Percentiles rank a stretch among this genome's conserved stretches.
These are phyloP conservation scores for Clonostachys rhizophaga DNA, from an alignment of 2,329 filamentous ascomycete genomes.

Conservation along the genomic window DNA sequence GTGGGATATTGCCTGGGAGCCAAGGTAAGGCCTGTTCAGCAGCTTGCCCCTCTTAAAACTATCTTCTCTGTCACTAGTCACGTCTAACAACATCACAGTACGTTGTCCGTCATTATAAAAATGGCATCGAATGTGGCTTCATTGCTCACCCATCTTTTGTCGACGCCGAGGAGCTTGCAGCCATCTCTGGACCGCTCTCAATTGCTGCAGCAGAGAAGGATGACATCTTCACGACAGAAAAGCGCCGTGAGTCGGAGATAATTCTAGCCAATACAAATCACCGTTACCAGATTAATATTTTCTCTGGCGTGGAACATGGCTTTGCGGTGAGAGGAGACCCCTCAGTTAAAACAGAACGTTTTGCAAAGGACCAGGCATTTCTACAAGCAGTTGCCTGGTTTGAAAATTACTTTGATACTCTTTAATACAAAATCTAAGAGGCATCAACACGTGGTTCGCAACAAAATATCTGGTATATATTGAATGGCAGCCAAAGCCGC, in stretches of 20 bases:
- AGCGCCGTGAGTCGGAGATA: conserved; percentile 53
- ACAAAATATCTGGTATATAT: too few species aligned
- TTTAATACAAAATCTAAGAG: too few species aligned
- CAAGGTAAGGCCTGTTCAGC: conserved; percentile 28
- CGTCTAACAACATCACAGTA: conserved; percentile 38
- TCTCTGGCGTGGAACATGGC: conserved; percentile 65
- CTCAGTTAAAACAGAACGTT: conserved; percentile 46
- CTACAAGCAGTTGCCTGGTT: conserved; percentile 74
- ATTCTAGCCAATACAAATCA: conserved; percentile 46
- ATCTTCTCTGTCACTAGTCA: neutral
- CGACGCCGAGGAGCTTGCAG: conserved; percentile 51
- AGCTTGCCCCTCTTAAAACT: too few species aligned
- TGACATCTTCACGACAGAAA: conserved; percentile 48
- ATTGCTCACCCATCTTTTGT: conserved; percentile 63
- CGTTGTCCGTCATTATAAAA: conserved; percentile 59
- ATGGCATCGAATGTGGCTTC: conserved; percentile 52
- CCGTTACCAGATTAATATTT: conserved; percentile 67
- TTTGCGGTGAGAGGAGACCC: conserved; percentile 67
- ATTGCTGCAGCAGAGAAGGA: conserved; percentile 64
- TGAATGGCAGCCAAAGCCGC: too few species aligned
- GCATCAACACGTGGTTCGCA: too few species aligned
- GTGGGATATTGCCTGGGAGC: conserved; percentile 65
- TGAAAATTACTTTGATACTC: conserved; percentile 31
- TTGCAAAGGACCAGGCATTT: conserved; percentile 76
- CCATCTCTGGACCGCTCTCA: conserved; percentile 49